Evolutionary conservation across 1,284 basidiomycete genomes (phyloP).

Genomic region (Ceratobasidium sp.): DNA sequence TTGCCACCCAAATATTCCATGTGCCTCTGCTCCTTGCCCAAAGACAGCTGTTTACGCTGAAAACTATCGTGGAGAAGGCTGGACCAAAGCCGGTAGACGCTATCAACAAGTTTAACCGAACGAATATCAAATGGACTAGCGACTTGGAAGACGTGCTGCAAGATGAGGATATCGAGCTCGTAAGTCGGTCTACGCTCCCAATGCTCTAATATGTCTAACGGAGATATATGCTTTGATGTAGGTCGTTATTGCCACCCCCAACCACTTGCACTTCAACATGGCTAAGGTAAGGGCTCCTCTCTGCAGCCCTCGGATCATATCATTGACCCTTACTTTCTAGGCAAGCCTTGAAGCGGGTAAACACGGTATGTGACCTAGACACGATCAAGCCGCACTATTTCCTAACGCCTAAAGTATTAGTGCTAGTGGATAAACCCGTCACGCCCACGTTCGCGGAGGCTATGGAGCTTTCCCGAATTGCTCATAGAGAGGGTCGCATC

Average conservation of each 20-base stretch:
- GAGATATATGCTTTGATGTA: neutral
- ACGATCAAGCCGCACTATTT: neutral
- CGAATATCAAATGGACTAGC: constrained; percentile 22
- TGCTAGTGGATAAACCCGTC: constrained; percentile 35
- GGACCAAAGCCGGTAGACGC: constrained; percentile 27
- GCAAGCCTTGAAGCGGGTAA: constrained; percentile 37
- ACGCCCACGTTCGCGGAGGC: constrained; percentile 35
- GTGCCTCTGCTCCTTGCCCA: constrained; percentile 25
- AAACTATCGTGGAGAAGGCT: constrained; percentile 35
- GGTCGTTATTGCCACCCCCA: constrained; percentile 38
- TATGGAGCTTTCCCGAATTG: constrained; percentile 34
- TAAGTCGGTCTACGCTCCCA: neutral
- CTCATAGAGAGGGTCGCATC: constrained; percentile 9
- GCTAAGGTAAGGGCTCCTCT: constrained; percentile 14
- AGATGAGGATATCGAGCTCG: constrained; percentile 37
- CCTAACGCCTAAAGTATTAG: constrained; percentile 1
- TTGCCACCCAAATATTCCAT: constrained; percentile 35
- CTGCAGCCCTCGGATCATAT: neutral
- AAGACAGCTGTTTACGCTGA: constrained; percentile 30
- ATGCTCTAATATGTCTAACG: neutral
- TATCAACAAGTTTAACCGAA: constrained; percentile 27
- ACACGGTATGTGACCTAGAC: constrained; percentile 34
- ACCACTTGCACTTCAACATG: constrained; percentile 38
- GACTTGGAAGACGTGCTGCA: constrained; percentile 30
- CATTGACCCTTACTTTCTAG: constrained; percentile 3